Evolutionary conservation across 2,329 filamentous ascomycete genomes (phyloP), one percentile per base, ranked within the genome.

Genomic region (Monosporascus sp.): DNA sequence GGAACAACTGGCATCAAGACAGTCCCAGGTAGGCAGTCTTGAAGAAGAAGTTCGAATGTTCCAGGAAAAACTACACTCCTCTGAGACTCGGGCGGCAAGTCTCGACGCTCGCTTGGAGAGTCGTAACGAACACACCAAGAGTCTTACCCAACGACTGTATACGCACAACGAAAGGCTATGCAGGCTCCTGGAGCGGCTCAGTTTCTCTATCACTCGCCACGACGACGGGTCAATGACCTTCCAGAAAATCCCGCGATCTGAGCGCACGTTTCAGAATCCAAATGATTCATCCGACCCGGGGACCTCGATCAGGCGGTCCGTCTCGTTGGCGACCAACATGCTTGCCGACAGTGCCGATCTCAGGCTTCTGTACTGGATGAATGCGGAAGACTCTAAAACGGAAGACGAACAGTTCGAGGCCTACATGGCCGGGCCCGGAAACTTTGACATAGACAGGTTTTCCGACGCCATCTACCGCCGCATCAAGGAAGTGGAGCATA

Each of bases 401-500:
- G 92, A 97, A 68, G 78, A 84, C 5, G 77, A 84, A 46, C 88
- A 86, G 59, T 99, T 92, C 66, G 77, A 84, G 17, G 79, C 84
- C 1, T 96, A 91, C 65, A 77, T 96, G 58, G 78, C 82, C 37
- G 84, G 84, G 3, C 74, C 96, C 18, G 84, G 88, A 18, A 81
- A 82, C 28, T 94, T 99, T 65, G 89, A 96, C 65, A 78, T 93
- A 48, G 90, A 97, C 56, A 78, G 82, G 3, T 96, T 96, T 64
- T 84, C 85, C 47, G 93, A 97, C 54, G 86, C 89, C 0, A 80
- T 99, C 26, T 87, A 90, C 58, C 94, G 93, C 64, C 87, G 94
- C 15, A 84, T 97, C 64, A 95, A 93, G 63, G 94, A 99, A 65
- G 88, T 95, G 56, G 94, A 99, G 70, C 87, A 94, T 61, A 87